Conservation (phyloP, 2,329 filamentous ascomycete species). For the Seiridium cupressi region DNA sequence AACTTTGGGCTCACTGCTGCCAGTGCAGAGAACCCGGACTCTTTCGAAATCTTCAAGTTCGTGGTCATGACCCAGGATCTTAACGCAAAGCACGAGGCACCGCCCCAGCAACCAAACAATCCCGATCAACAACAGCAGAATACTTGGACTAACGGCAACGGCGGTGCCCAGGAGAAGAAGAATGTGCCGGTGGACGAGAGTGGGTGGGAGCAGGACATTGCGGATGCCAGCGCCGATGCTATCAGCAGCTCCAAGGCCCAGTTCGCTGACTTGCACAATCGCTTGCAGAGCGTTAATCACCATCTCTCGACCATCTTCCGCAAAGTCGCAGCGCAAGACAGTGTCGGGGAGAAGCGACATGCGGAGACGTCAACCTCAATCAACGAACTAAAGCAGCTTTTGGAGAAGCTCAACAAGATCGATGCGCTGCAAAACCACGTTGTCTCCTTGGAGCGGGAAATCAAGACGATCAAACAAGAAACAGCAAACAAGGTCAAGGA, state of each 20-base stretch:
- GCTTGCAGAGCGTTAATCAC: conserved; percentile 72
- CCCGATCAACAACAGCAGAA: conserved; percentile 29
- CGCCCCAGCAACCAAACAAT: conserved; percentile 29
- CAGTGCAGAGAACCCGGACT: conserved; percentile 88
- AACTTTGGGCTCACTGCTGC: conserved; percentile 84
- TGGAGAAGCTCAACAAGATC: conserved; percentile 44
- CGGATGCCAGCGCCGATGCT: conserved; percentile 45
- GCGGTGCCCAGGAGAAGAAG: conserved; percentile 21
- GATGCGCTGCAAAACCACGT: conserved; percentile 43
- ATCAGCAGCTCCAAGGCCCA: conserved; percentile 57
- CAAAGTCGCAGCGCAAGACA: conserved; percentile 49
- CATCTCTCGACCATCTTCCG: conserved; percentile 63
- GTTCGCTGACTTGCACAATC: conserved; percentile 82
- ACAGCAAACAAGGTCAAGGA: conserved; percentile 47
- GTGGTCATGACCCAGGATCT: conserved; percentile 61
- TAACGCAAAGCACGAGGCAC: conserved; percentile 29
- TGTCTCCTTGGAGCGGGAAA: conserved; percentile 55
- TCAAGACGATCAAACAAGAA: conserved; percentile 56
- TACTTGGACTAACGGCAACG: conserved; percentile 18
- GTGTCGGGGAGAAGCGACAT: conserved; percentile 54
- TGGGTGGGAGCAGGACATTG: conserved; percentile 38
- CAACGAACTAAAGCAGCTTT: conserved; percentile 42
- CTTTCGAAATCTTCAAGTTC: conserved; percentile 90
- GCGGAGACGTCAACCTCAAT: conserved; percentile 50
- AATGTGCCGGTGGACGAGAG: conserved; percentile 21